Evolutionary conservation across 257 asterid genomes (phyloP), one percentile per base, ranked within the genome.

Genomic region (Mentha longifolia): DNA sequence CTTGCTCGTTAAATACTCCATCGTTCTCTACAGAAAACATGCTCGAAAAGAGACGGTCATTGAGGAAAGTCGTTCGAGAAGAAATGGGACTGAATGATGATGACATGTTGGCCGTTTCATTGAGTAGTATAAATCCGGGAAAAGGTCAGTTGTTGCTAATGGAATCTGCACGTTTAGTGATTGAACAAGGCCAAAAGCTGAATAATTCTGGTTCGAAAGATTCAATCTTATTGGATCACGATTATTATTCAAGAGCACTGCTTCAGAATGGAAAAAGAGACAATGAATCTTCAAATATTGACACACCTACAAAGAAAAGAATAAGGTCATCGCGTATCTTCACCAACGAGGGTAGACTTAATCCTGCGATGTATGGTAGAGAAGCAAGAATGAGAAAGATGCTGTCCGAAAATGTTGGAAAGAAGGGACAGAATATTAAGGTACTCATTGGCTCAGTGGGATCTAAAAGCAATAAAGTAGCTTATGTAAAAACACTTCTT

Each of bases 121-220:
- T 95, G 77, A 88, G 97, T 58, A 95, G 99, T 79, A 88, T 95
- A 83, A 95, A 88, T 71, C 98, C 99, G 3, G 97, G 97, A 68
- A 95, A 95, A 84, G 99, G 99, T 73, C 99, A 95, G 77, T 75
- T 83, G 57, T 75, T 88, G 81, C 88, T 95, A 75, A 86, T 95
- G 70, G 99, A 95, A 78, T 83, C 99, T 0, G 86, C 90, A 3
- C 87, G 84, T 20, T 68, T 85, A 72, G 57, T 88, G 80, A 73
- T 82, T 41, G 92, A 86, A 73, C 77, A 76, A 16, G 85, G 77
- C 47, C 71, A 74, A 50, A 63, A 75, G 64, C 65, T 76, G 68
- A 79, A 75, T 19, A 71, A 19, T 58, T 76, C 83, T 25, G 78
- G 56, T 30, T 33, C 70, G 54, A 75, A 79, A 49, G 81, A 75